Evolutionary conservation across 768 basidiomycete species (phyloP).

Genomic region (Termitomyces sp.): DNA sequence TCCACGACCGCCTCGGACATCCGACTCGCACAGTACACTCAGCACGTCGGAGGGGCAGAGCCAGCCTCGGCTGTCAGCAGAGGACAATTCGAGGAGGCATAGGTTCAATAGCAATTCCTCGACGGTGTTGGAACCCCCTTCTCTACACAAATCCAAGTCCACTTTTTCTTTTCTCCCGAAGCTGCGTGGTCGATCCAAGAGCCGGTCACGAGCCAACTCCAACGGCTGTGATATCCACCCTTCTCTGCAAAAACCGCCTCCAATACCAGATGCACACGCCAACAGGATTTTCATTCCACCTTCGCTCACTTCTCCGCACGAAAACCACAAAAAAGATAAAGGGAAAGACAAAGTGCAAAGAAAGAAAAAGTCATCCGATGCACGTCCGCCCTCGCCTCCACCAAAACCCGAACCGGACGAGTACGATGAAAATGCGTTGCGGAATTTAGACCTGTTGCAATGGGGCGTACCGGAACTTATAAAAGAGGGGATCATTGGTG

Average conservation of each 20-base stretch:
- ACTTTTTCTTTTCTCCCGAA: constrained; percentile 33
- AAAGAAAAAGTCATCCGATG: constrained; percentile 23
- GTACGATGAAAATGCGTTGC: neutral
- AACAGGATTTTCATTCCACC: constrained; percentile 9
- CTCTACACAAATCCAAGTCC: constrained; percentile 41
- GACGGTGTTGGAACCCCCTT: constrained; percentile 7
- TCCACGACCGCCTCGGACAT: constrained; percentile 26
- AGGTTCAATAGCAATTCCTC: constrained; percentile 22
- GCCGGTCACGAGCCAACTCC: constrained; percentile 27
- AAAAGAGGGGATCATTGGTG: constrained; percentile 71
- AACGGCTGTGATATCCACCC: constrained; percentile 29
- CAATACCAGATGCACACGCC: constrained; percentile 19
- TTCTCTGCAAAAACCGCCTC: constrained; percentile 27
- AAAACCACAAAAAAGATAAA: neutral
- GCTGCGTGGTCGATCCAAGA: constrained; percentile 34
- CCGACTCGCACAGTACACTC: constrained; percentile 30
- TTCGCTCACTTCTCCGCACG: neutral
- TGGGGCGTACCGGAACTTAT: constrained; percentile 1
- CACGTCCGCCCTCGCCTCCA: constrained; percentile 22
- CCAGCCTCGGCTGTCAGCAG: constrained; percentile 22
- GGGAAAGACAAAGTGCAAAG: constrained; percentile 7
- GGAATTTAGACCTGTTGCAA: neutral
- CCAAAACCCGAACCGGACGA: constrained; percentile 20
- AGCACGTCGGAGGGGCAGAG: constrained; percentile 22
- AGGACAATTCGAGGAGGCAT: constrained; percentile 20